Evolutionary conservation across 305 asterid species (phyloP).

Genomic region (Fraxinus ornus): DNA sequence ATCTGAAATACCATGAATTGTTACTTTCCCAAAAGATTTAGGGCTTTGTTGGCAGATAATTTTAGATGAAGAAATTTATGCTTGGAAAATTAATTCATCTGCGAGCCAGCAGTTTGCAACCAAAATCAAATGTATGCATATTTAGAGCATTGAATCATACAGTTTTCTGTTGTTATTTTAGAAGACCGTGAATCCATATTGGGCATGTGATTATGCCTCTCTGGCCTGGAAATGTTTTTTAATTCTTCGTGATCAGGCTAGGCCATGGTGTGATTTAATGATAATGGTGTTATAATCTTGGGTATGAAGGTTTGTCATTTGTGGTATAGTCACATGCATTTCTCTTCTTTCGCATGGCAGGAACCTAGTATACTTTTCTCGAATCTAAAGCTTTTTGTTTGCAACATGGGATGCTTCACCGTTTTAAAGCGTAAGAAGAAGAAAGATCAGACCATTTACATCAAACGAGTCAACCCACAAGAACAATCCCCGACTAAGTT

Average conservation of each 20-base stretch:
- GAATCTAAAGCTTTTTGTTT: slow-evolving; percentile 20
- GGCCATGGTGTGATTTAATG: background rate
- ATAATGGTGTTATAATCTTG: background rate
- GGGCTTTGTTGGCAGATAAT: background rate
- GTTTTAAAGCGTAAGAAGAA: slow-evolving; percentile 77
- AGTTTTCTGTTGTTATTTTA: background rate
- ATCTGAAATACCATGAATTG: background rate
- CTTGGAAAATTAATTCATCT: slow-evolving; percentile 17
- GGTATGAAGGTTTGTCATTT: background rate
- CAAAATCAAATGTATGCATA: background rate
- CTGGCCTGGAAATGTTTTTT: background rate
- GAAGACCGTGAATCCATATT: background rate
- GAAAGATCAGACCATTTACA: slow-evolving; percentile 53
- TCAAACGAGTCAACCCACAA: slow-evolving; percentile 57
- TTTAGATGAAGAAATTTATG: background rate
- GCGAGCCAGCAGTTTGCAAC: slow-evolving; percentile 2
- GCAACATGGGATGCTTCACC: slow-evolving; percentile 84
- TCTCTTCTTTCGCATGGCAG: slow-evolving; percentile 26
- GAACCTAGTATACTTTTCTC: slow-evolving; percentile 28
- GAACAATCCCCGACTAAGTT: slow-evolving; percentile 65
- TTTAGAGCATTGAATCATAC: background rate
- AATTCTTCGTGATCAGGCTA: background rate
- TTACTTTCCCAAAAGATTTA: background rate
- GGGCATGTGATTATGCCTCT: background rate
- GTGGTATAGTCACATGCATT: background rate